Evolutionary conservation across 176 grass and related monocot species (phyloP), one percentile per base, ranked within the genome.

Genomic region (Paspalum notatum): DNA sequence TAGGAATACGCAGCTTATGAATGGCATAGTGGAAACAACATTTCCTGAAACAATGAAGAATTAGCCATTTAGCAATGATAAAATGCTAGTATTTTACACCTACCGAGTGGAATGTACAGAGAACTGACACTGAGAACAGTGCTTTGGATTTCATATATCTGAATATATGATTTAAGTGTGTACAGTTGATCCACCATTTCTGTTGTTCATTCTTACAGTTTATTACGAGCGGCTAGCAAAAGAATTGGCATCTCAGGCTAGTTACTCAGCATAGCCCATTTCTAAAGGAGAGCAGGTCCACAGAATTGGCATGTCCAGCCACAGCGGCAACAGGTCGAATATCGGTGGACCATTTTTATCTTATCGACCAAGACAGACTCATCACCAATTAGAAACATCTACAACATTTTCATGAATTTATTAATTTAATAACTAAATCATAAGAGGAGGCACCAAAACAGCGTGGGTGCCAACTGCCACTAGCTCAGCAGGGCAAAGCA

Each of bases 1-100:
- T 32, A 25, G 55, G 26, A 75, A 55, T 80, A 80, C 26, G 13
- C 2, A 71, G 71, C 38, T 26, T 47, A 8, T 26, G 27, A 55
- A 67, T 47, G 74, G 57, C 14, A 72, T 48, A 50, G 2, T 60
- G 26, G 42, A 62, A 86, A 75, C 51, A 42, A 26, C 7, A 21
- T 86, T 68, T 80, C 26, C 15, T 65, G 47, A 63, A 79, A 52
- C 66, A 44, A 48, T 79, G 10, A 16, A 59, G 20, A 68, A 39
- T 4, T 63, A 72, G 56, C 57, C 50, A 71, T n/a, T 78, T n/a
- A 42, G 80, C 50, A 43, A 43, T 18, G 10, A 0, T 21, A 54
- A 55, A 66, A 75, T 61, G 11, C 55, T 48, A 50, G 32, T 66
- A 18, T 43, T 32, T 32, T 32, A 32, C 32, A 32, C 32, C 32